Evolutionary conservation across 1,139 yeast genomes (phyloP), one percentile per base, ranked within the genome.

Genomic region (Pichia sp.): DNA sequence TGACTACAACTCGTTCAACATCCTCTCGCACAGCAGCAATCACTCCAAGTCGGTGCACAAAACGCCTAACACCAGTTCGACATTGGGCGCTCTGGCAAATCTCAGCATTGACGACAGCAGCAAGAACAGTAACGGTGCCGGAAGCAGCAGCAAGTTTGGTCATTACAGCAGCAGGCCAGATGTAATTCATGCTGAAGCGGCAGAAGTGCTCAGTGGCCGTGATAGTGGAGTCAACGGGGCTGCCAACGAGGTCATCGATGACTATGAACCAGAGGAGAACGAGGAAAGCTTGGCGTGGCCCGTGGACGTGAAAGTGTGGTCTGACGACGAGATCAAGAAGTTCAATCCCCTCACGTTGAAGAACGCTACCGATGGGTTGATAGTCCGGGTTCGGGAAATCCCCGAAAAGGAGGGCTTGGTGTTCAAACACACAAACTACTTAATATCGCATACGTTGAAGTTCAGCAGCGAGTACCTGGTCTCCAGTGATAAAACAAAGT

Each of bases 371-470:
- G 88, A 86, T 61, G 73, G 64, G 38, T 55, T 59, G 10, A 54
- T 77, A n/a, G 77, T 90, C 16, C 71, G 73, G 49, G 85, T 92
- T 49, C 80, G 82, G 52, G 92, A 92, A 63, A 83, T 88, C 2
- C 95, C 97, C 0, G 96, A 90, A 65, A 83, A 86, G 60, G 97
- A 92, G 67, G 98, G 99, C 0, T 70, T 92, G 43, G 74, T 93
- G 56, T 90, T 92, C 73, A 87, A 90, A 60, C 98, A 93, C 69
- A 89, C 89, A 46, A 92, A 90, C 64, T 93, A 92, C 68, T 73
- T 84, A 47, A 79, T 93, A 15, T 77, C 80, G 11, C 87, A 84
- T 63, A 76, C 79, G 29, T 67, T 82, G 34, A 70, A 71, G 48
- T 68, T 79, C 52, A 76, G 80, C 3, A 67, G 71, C 64, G 74